Base-by-base conservation (phyloP, 805 yeast species). In the Metahyphopichia silvanorum region DNA sequence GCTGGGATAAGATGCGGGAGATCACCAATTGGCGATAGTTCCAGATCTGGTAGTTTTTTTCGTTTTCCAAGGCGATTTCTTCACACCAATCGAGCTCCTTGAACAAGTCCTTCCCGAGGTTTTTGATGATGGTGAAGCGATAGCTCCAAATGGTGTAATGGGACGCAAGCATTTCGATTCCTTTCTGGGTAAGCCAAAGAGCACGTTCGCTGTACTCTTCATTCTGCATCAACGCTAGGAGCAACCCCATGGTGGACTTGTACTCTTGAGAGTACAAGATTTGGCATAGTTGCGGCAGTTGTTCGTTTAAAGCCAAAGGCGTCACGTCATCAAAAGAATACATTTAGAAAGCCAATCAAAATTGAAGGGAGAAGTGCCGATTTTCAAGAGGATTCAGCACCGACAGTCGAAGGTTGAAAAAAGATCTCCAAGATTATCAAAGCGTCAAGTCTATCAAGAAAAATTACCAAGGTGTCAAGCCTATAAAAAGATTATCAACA, bases 1-100 rank as follows among this genome's bases (percentile, higher is more conserved):
- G 31, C 39, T 33, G 28, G 15, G 33, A 36, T 31, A 53, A n/a
- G 21, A 64, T 53, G 34, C 43, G 29, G 25, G 68, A 68, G 34
- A 83, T 60, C 6, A 91, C 52, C 21, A 78, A 63, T 49, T 83
- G 89, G 35, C 97, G 74, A 51, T 91, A 89, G 47, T 89, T 86
- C 97, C 98, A 93, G n/a, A 91, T 82, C 57, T 93, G 98, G 60
- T 93, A 93, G 63, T 89, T 91, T 56, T 93, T 93, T 25, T 89
- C 83, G 54, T 84, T 82, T 9, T 73, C 79, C 30, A 83, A 51
- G 0, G 95, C 89, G 21, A 86, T 62, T 21, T 67, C 67, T 47
- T 86, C 93, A 41, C 87, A 71, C 96, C 96, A 87, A 23, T 76
- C 76, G 23, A 87, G 64, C 49, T 91, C 95, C 11, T 66, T 60